Base-by-base conservation (phyloP, 2,329 filamentous ascomycete genomes). In the Trichothecium sympodiale region DNA sequence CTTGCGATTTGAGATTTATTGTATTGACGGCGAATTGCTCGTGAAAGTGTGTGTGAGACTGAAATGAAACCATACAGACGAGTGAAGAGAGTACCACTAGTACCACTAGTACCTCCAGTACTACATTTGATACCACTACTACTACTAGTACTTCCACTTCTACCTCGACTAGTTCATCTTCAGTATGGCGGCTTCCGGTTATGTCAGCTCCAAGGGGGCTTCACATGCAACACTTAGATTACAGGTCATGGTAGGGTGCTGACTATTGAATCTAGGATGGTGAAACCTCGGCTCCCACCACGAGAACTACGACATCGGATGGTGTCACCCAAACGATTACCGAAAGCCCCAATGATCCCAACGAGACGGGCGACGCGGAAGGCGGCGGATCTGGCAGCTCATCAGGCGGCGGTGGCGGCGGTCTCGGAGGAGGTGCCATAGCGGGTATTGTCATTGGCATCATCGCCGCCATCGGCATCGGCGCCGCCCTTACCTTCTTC, bases 301-400 rank as follows among this genome's bases (percentile, higher is more conserved):
- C 47, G 18, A 38, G 29, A 37, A 23, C 38, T 46, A 31, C 44
- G 8, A 78, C 72, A 1, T 60, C 62, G 6, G 66, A 61, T 8
- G 72, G 73, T 14, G 64, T 56, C 5, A 56, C 75, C 16, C 64
- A 61, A 38, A 78, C 72, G 2, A 64, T 79, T 3, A 75, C 69
- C 2, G 61, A 71, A 13, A 60, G 60, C 6, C 69, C 71, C 1
- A 42, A 41, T 13, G 30, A 41, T 9, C 43, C 10, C 37, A 46
- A 2, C 32, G n/a, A 28, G 9, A 17, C 40, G 4, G 46, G 46
- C 20, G 45, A 45, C 29, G 45, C 46, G 20, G 46, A 41, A 13
- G 38, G 37, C 28, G 42, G 35, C 13, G 37, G 41, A 29, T 39
- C 36, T 9, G 31, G 35, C 7, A 47, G 45, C 4, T 25, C 20